Conservation (phyloP, 2,329 filamentous ascomycete genomes). For the Pseudocercospora ulei region DNA sequence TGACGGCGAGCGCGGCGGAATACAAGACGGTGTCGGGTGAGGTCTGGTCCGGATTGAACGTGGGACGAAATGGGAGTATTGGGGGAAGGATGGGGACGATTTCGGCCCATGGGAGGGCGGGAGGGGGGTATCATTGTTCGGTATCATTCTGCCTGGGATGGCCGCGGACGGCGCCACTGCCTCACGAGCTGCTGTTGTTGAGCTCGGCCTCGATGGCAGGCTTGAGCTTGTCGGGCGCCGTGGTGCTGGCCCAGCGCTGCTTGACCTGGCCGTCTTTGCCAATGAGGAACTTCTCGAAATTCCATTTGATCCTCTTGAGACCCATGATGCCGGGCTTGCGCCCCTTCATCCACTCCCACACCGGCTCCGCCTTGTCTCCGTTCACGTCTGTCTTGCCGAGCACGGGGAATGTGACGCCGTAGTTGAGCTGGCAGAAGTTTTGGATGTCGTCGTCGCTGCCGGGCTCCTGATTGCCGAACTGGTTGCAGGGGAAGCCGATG, state of each 20-base stretch:
- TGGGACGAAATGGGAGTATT: constrained; percentile 40
- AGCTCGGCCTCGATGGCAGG: constrained; percentile 37
- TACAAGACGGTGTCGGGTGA: constrained; percentile 84
- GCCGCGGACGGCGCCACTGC: constrained; percentile 12
- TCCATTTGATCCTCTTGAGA: constrained; percentile 92
- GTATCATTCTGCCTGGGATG: constrained; percentile 14
- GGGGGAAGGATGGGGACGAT: constrained; percentile 30
- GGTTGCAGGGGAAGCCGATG: constrained; percentile 97
- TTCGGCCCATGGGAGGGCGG: constrained; percentile 22
- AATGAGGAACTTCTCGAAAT: constrained; percentile 97
- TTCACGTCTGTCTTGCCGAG: constrained; percentile 92
- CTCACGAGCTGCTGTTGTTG: constrained; percentile 15
- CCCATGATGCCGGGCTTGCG: constrained; percentile 74
- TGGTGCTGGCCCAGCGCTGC: constrained; percentile 75
- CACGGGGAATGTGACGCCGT: constrained; percentile 84
- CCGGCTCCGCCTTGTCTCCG: constrained; percentile 65
- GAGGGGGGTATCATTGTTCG: constrained; percentile 10
- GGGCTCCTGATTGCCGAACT: constrained; percentile 86
- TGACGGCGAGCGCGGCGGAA: constrained; percentile 65
- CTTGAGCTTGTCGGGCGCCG: constrained; percentile 75
- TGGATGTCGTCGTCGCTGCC: constrained; percentile 57
- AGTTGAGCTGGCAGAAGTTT: constrained; percentile 79
- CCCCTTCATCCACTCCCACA: constrained; percentile 65
- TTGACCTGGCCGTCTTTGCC: constrained; percentile 77
- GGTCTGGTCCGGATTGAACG: constrained; percentile 65